Percentiles rank a stretch among this genome's conserved stretches.
Conservation (phyloP, 1,139 yeast genomes). For the Kodamaea sp. region DNA sequence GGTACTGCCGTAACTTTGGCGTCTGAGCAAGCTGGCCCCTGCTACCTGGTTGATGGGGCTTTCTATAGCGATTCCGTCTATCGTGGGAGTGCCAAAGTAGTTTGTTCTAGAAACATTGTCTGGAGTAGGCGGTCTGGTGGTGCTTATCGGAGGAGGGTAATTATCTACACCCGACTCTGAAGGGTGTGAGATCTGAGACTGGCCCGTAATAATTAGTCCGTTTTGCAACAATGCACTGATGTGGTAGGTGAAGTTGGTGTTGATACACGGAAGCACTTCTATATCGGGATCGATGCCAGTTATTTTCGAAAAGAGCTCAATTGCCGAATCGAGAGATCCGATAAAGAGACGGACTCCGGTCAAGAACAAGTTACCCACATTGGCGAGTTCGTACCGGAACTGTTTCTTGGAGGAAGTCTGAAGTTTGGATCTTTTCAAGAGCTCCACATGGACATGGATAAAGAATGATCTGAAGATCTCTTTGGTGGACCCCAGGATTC, state of each 20-base stretch:
- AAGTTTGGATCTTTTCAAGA: constrained; percentile 66
- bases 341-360: constrained; percentile 81
- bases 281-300: constrained; percentile 59
- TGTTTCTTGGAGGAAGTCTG: constrained; percentile 44
- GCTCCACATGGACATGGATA: constrained; percentile 75
- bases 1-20: constrained; percentile 6
- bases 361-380: constrained; percentile 80
- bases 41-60: constrained; percentile 23
- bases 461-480: constrained; percentile 78
- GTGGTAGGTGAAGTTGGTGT: constrained; percentile 83
- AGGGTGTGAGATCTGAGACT: constrained; percentile 92
- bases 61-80: constrained; percentile 12
- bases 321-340: constrained; percentile 83
- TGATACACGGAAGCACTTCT: constrained; percentile 76
- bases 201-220: constrained; percentile 85
- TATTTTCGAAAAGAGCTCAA: constrained; percentile 70
- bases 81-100: constrained; percentile 18
- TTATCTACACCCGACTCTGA: constrained; percentile 25
- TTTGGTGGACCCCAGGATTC: constrained; percentile 60
- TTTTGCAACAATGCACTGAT: constrained; percentile 74
- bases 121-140: constrained; percentile 42
- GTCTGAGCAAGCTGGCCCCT: constrained; percentile 8
- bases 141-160: constrained; percentile 41
- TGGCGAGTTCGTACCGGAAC: constrained; percentile 75
- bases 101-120: constrained; percentile 16